A percentile compares a stretch with the other conserved stretches of the same genome.
Evolutionary conservation across 1,284 basidiomycete species (phyloP).

Genomic region (Somion occarium): DNA sequence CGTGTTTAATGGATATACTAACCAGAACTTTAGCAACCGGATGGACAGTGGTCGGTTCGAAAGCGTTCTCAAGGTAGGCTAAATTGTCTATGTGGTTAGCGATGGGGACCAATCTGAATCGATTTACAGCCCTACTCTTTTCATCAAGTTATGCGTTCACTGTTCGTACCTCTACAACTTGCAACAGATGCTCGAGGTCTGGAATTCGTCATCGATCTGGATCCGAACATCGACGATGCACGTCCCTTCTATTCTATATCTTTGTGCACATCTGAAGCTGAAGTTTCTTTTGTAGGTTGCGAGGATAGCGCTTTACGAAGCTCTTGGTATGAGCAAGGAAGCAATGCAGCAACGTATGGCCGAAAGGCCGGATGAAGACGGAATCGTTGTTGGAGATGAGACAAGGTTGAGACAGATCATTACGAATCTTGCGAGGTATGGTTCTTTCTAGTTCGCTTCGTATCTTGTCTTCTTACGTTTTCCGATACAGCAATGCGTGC

Average conservation of each 20-base stretch:
- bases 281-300: slow-evolving; percentile 36
- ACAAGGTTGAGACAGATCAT: slow-evolving; percentile 78
- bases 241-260: slow-evolving; percentile 14
- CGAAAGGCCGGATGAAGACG: slow-evolving; percentile 48
- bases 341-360: slow-evolving; percentile 35
- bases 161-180: slow-evolving; percentile 73
- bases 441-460: slow-evolving; percentile 3
- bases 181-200: slow-evolving; percentile 71
- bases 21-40: slow-evolving; percentile 37
- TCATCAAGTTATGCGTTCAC: slow-evolving; percentile 77
- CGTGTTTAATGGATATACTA: not conserved
- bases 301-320: slow-evolving; percentile 51
- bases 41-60: slow-evolving; percentile 83
- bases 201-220: slow-evolving; percentile 65
- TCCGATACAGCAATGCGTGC: slow-evolving; percentile 56
- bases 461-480: not conserved
- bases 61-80: slow-evolving; percentile 56
- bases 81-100: slow-evolving; percentile 9
- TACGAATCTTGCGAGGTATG: slow-evolving; percentile 69
- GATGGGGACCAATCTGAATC: slow-evolving; percentile 5
- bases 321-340: slow-evolving; percentile 43
- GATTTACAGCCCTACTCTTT: slow-evolving; percentile 67
- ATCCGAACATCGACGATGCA: slow-evolving; percentile 70
- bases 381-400: slow-evolving; percentile 73
- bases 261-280: not conserved